Base-by-base conservation (phyloP, 805 yeast genomes). In the Yarrowia sp. region DNA sequence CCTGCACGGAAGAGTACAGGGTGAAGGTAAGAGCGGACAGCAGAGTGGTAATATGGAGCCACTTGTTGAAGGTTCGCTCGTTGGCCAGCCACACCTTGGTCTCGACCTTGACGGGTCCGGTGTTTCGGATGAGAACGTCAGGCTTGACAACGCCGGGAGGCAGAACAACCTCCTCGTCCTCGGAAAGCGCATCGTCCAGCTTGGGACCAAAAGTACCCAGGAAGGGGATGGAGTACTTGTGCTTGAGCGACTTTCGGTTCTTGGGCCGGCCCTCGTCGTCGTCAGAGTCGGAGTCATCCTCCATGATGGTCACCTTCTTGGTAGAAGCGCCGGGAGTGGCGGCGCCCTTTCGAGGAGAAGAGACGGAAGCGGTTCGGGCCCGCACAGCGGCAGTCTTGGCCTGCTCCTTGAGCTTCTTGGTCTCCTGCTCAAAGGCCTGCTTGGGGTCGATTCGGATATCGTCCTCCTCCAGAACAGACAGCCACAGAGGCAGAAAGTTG, bases 81-180 rank as follows among this genome's bases (percentile, higher is more conserved):
- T 95, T 95, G 30, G 99, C 99, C 68, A 95, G 81, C 98, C 98
- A 95, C 14, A 95, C 99, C 74, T 95, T 95, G 32, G 98, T 96
- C 79, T 95, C 99, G 66, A 95, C 92, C 76, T 89, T 92, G 65
- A 92, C 84, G 1, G 97, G 95, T 8, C 97, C 97, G 28, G 92
- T 87, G 74, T 92, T 92, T 72, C 92, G 89, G 70, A 93, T 81
- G 77, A 89, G 84, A 33, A 81, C 79, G 26, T 82, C 84, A 64
- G 99, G 99, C 72, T 88, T 89, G 49, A 81, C 80, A 21, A 93
- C 98, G 16, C 98, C 98, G 1, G 89, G 85, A 12, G 99, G 99
- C 65, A 93, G 79, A 22, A 82, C 85, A 52, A 91, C 82, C 74
- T 92, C 98, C 67, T 89, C 97, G 74, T 92, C 97, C 16, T 93